Percentiles rank a stretch among this genome's conserved stretches.
These are phyloP conservation scores for Lichtheimia hyalospora DNA, from an alignment of 371 early-diverging fungal species.

Conservation along the genomic window DNA sequence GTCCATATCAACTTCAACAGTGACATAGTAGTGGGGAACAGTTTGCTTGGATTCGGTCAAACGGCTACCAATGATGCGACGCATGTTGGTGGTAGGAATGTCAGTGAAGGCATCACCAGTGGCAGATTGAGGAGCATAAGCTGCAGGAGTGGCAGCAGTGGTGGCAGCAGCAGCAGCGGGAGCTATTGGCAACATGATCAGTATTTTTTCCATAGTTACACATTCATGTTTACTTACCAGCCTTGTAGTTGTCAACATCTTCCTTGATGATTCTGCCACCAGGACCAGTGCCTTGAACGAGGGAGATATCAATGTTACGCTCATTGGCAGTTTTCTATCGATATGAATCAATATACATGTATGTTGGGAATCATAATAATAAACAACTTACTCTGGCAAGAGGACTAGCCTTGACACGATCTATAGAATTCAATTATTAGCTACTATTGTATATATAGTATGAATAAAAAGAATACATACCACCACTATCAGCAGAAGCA, in stretches of 20 bases:
- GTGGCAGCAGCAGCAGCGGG: background rate
- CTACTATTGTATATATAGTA: background rate
- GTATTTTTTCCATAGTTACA: background rate
- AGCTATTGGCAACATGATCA: background rate
- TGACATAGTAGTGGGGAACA: constrained; percentile 97
- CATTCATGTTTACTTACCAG: constrained; percentile 3
- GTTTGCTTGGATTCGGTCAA: constrained; percentile 85
- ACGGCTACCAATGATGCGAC: constrained; percentile 87
- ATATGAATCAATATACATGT: background rate
- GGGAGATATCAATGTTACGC: constrained; percentile 74
- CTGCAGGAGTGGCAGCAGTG: constrained; percentile 35
- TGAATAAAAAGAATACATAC: background rate
- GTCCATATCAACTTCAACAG: constrained; percentile 87
- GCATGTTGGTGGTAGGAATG: constrained; percentile 89
- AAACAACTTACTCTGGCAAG: constrained; percentile 61
- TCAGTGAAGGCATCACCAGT: constrained; percentile 71
- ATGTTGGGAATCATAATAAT: background rate
- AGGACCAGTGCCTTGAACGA: constrained; percentile 89
- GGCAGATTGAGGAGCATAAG: constrained; percentile 54
- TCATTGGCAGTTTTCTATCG: constrained; percentile 81
- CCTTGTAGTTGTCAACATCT: constrained; percentile 80
- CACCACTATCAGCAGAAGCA: constrained; percentile 43
- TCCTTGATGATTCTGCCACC: constrained; percentile 88
- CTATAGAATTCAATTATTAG: constrained; percentile 22
- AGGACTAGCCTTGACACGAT: constrained; percentile 87